Base-by-base conservation (phyloP, 495 filamentous ascomycete genomes). In the Astrothelium macrocarpum region DNA sequence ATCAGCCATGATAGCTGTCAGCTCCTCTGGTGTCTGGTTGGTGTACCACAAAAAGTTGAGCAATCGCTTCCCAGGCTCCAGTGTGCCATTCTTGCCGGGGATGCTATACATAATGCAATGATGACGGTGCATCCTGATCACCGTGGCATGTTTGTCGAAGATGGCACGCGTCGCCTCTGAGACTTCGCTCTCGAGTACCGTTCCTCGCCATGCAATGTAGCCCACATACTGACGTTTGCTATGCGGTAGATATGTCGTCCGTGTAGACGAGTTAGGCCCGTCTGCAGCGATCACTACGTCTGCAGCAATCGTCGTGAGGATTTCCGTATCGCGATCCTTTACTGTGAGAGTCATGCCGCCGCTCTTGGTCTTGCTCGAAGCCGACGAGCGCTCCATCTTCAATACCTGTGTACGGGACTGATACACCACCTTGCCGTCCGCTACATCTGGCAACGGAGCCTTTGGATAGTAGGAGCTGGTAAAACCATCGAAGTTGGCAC, bases 21-120 rank as follows among this genome's bases (percentile, higher is more conserved):
- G 49, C 18, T 32, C 60, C 58, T 59, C 68, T 32, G 74, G 73
- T 1, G 75, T 68, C 62, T 80, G 81, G 63, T 84, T 84, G 63
- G 71, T 73, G 67, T 85, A 86, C 72, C 80, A 86, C 32, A 84
- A 81, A 66, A 78, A 81, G 68, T 84, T 86, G 59, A 83, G 75
- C 3, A 81, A 76, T 1, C 81, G 74, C 25, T 78, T 60, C 7
- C 78, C 81, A 0, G 71, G 70, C 34, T 78, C 73, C 11, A 82
- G 72, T 3, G 74, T 75, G 1, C 81, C 79, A 43, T 79, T 71
- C 11, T 70, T 62, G 1, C 81, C 82, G 0, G 81, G 80, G 49
- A 85, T 84, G 16, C 80, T 69, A 64, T 86, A 84, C 20, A 76
- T 76, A 5, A 79, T 72, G 62, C 78, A 76, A 65, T 81, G 76